Percentiles rank a stretch among this genome's conserved stretches.
These are phyloP conservation scores for Gossypium raimondii DNA, from an alignment of 345 rosid genomes.

Conservation along the genomic window DNA sequence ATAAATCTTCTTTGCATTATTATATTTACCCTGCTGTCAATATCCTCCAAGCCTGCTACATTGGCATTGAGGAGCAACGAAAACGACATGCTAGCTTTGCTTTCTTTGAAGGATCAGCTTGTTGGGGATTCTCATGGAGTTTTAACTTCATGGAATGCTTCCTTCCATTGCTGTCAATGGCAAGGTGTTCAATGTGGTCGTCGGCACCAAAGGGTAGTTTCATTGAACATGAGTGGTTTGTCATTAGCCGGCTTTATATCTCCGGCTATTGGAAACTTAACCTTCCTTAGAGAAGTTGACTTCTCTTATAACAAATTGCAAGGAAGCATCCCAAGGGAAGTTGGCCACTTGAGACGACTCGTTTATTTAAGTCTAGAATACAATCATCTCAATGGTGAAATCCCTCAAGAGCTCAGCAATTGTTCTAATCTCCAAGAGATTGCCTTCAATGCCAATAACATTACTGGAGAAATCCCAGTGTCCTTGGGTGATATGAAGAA, in stretches of 20 bases:
- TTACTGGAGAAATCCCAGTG: neutral
- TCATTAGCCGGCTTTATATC: too few species aligned
- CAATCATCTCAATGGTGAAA: neutral
- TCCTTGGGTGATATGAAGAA: neutral
- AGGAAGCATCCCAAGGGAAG: neutral
- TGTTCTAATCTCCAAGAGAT: neutral
- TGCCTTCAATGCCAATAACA: too few species aligned
- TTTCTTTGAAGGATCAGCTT: neutral
- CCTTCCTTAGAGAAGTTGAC: neutral
- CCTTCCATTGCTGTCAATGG: too few species aligned
- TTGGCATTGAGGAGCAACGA: neutral
- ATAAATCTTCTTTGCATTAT: neutral
- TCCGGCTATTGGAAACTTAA: too few species aligned
- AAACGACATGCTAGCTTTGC: neutral
- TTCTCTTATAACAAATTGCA: neutral
- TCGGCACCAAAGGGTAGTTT: too few species aligned
- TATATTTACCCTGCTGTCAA: neutral
- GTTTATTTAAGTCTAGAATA: neutral
- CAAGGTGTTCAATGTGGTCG: too few species aligned
- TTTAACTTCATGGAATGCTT: too few species aligned
- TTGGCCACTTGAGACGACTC: neutral
- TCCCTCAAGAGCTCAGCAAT: neutral
- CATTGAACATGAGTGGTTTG: too few species aligned
- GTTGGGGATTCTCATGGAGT: neutral
- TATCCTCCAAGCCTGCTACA: neutral